Evolutionary conservation across 208 protist genomes (phyloP).

Genomic region (Acanthamoeba castellanii): DNA sequence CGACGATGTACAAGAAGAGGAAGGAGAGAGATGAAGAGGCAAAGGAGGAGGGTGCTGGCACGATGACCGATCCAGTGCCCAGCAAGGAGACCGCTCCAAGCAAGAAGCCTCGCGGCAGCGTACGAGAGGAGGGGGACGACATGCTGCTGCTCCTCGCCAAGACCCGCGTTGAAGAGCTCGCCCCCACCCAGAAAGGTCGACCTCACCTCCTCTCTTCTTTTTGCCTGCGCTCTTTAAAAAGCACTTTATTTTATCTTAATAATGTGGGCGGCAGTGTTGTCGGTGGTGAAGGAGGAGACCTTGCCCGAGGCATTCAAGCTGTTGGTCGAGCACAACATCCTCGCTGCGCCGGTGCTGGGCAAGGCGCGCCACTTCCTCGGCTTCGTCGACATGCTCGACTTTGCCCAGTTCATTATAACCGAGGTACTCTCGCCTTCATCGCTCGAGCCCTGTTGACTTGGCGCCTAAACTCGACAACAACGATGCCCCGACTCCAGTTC

Average conservation of each 20-base stretch:
- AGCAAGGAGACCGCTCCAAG: neutral
- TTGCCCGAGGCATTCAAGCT: constrained; percentile 2
- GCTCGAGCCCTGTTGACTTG: no score
- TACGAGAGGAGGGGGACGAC: constrained; percentile 7
- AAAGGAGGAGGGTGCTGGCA: neutral
- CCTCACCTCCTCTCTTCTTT: neutral
- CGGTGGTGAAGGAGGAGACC: neutral
- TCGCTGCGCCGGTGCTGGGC: constrained; percentile 9
- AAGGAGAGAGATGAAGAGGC: neutral
- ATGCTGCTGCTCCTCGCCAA: constrained; percentile 30
- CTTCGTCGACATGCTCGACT: constrained; percentile 33
- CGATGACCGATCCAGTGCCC: neutral
- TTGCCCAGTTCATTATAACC: neutral
- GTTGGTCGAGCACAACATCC: neutral
- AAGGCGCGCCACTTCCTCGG: neutral
- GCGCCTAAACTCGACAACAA: no score
- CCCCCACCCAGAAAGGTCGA: neutral
- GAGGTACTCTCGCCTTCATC: neutral
- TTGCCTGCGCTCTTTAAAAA: neutral
- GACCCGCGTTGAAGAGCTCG: constrained; percentile 6
- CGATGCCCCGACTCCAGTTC: neutral
- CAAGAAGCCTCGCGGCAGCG: neutral
- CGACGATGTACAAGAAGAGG: neutral
- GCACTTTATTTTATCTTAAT: no score
- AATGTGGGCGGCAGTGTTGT: neutral